Conservation (phyloP, 441 rosid genomes). For the Pelargonium cotyledonis region DNA sequence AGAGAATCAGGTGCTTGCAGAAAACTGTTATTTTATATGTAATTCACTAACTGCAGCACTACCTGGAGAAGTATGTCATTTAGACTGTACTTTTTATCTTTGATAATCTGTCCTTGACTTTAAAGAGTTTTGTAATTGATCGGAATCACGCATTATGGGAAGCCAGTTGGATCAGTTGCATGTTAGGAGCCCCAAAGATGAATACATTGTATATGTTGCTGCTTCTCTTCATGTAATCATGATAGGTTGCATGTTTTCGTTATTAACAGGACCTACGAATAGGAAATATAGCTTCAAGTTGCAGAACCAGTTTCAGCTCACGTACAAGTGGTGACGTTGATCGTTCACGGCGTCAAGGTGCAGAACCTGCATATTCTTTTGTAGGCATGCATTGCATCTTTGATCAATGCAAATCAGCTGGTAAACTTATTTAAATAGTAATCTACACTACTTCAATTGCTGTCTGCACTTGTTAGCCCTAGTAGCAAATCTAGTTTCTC, state of each 20-base stretch:
- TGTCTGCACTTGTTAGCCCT: background rate
- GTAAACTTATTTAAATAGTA: constrained; percentile 28
- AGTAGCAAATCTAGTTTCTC: constrained; percentile 7
- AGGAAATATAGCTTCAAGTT: constrained; percentile 54
- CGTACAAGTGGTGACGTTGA: constrained; percentile 57
- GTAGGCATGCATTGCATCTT: constrained; percentile 96
- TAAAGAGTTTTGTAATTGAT: background rate
- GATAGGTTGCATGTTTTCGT: constrained; percentile 11
- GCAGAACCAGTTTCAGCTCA: constrained; percentile 78
- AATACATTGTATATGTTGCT: background rate
- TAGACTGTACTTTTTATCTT: background rate
- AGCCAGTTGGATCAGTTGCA: background rate
- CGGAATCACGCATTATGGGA: background rate
- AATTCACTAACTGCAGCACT: background rate
- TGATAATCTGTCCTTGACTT: background rate
- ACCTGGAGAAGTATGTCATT: constrained; percentile 1
- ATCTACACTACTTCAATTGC: constrained; percentile 1
- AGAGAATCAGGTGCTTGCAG: background rate
- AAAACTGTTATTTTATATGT: too few species aligned
- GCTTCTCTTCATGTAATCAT: constrained; percentile 11
- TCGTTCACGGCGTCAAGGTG: constrained; percentile 43
- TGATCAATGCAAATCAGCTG: constrained; percentile 92
- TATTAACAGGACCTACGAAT: constrained; percentile 57
- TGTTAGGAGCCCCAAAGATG: background rate
- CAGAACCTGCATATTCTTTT: constrained; percentile 85